Conservation (phyloP, 257 asterid genomes). For the Leptodermis oblonga region DNA sequence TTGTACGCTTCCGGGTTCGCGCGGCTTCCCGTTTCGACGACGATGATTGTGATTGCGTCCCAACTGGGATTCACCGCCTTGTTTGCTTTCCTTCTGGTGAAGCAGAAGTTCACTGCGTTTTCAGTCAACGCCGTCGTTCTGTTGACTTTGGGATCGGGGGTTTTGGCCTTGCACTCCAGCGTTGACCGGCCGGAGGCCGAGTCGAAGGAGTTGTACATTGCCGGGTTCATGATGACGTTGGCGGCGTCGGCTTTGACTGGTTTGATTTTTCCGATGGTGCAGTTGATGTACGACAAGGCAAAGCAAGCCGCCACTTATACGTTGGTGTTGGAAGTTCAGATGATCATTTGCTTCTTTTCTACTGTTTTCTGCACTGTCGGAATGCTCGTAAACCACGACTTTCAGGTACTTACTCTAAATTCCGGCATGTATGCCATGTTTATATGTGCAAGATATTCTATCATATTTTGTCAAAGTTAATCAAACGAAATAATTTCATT, state of each 20-base stretch:
- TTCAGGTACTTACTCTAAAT: no score
- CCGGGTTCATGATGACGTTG: conserved; percentile 25
- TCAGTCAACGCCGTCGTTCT: conserved; percentile 25
- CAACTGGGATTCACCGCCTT: conserved; percentile 31
- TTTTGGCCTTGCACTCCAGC: conserved; percentile 18
- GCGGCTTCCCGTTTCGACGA: conserved; percentile 26
- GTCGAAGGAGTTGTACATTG: conserved; percentile 11
- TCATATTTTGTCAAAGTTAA: no score
- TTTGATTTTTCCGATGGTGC: conserved; percentile 29
- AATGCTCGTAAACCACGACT: conserved; percentile 29
- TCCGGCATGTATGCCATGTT: no score
- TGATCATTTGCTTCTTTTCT: conserved; percentile 16
- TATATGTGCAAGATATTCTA: no score
- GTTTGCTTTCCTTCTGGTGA: conserved; percentile 27
- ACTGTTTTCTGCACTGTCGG: conserved; percentile 25
- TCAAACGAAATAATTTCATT: no score
- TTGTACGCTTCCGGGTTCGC: conserved; percentile 28
- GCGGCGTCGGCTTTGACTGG: conserved; percentile 27
- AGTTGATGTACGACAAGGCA: conserved; percentile 26
- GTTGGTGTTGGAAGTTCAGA: conserved; percentile 32
- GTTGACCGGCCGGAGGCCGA: conserved; percentile 26
- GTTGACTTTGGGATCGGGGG: conserved; percentile 23
- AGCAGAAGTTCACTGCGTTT: conserved; percentile 21
- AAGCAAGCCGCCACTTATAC: conserved; percentile 21
- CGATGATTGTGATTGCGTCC: conserved; percentile 18